Conservation (phyloP, 169 alveolate species). For the Cryptosporidium muris region DNA sequence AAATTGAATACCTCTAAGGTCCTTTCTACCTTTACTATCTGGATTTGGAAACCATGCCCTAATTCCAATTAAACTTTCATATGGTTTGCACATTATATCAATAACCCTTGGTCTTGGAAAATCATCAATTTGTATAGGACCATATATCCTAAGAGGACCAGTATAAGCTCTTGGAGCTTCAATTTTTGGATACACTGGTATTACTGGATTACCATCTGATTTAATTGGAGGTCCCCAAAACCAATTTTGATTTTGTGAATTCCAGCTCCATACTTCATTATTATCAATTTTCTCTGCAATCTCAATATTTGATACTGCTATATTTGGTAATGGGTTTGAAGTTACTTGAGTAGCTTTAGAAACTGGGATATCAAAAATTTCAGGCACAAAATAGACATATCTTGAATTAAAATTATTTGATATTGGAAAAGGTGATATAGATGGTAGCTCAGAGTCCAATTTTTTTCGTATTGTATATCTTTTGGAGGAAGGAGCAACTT, state of each 20-base stretch:
- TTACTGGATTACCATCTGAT: constrained; percentile 41
- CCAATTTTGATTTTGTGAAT: constrained; percentile 17
- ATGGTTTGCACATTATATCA: constrained; percentile 58
- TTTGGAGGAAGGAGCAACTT: too few species aligned
- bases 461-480: too few species aligned
- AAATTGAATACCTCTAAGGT: constrained; percentile 66
- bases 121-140: constrained; percentile 65
- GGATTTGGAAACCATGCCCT: constrained; percentile 72
- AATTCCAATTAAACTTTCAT: constrained; percentile 65
- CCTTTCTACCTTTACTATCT: constrained; percentile 64
- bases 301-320: too few species aligned
- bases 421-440: too few species aligned
- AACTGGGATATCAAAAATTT: too few species aligned
- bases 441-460: too few species aligned
- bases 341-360: too few species aligned
- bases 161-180: constrained; percentile 71
- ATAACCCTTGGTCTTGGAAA: constrained; percentile 59
- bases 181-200: constrained; percentile 35
- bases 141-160: constrained; percentile 59
- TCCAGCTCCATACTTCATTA: constrained; percentile 56
- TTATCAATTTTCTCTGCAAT: too few species aligned
- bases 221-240: constrained; percentile 56
- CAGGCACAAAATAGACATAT: too few species aligned
- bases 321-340: too few species aligned
- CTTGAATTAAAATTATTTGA: too few species aligned